These are phyloP conservation scores for Penicillium cinerascens DNA, from an alignment of 495 filamentous ascomycete species.

Conservation along the genomic window DNA sequence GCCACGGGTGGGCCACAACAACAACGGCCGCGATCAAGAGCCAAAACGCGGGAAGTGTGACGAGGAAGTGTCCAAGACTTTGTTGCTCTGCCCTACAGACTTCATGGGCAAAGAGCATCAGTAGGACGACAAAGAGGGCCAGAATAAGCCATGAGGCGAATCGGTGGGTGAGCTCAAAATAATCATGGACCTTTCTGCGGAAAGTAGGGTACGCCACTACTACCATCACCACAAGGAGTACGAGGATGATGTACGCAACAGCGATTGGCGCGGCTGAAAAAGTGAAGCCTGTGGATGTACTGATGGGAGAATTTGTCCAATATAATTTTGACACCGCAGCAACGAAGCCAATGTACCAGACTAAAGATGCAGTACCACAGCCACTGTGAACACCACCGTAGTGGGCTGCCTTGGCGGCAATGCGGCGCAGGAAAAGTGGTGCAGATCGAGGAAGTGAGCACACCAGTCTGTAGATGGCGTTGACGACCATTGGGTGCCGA, in stretches of 20 bases:
- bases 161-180: conserved; percentile 65
- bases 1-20: conserved; percentile 65
- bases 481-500: conserved; percentile 66
- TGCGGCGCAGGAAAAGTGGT: conserved; percentile 55
- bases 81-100: conserved; percentile 19
- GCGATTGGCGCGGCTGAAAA: conserved; percentile 18
- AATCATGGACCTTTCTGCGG: conserved; percentile 55
- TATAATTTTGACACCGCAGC: conserved; percentile 37
- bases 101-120: conserved; percentile 24
- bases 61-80: conserved; percentile 31
- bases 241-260: conserved; percentile 20
- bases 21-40: conserved; percentile 58
- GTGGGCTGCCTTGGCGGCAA: conserved; percentile 64
- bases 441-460: conserved; percentile 49
- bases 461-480: conserved; percentile 57
- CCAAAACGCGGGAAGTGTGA: conserved; percentile 63
- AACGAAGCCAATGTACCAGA: conserved; percentile 61
- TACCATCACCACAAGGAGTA: conserved; percentile 33
- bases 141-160: conserved; percentile 63
- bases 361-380: conserved; percentile 55
- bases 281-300: conserved; percentile 2
- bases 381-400: conserved; percentile 69
- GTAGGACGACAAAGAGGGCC: conserved; percentile 56
- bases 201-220: conserved; percentile 45
- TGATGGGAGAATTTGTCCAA: conserved; percentile 13